A percentile compares a stretch with the other conserved stretches of the same genome.
Conservation (phyloP, 2,329 filamentous ascomycete genomes). For the Monascus ruber region DNA sequence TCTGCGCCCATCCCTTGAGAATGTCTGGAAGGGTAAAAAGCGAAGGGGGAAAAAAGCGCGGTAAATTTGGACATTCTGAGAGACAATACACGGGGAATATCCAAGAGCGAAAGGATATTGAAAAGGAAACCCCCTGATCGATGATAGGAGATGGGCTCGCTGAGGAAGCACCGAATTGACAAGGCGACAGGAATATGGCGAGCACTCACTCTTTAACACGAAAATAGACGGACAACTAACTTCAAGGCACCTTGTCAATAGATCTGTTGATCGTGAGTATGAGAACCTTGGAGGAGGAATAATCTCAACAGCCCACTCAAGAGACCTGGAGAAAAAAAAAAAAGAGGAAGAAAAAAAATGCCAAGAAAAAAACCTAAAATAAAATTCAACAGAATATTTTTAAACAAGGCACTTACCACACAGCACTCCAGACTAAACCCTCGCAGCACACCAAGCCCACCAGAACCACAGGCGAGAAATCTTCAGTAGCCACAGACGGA, state of each 20-base stretch:
- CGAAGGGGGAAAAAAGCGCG: no score
- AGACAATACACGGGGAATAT: no score
- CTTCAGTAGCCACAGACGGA: not conserved
- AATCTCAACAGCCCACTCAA: not conserved
- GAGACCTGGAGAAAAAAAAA: not conserved
- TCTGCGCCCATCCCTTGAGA: not conserved
- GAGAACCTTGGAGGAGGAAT: constrained; percentile 14
- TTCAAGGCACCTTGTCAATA: constrained; percentile 13
- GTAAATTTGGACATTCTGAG: no score
- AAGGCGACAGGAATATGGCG: constrained; percentile 1
- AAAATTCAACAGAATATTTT: no score
- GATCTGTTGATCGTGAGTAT: constrained; percentile 11
- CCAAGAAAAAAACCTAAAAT: constrained; percentile 5
- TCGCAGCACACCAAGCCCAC: constrained; percentile 16
- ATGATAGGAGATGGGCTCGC: constrained; percentile 1
- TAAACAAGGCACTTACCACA: constrained; percentile 3
- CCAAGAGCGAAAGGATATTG: no score
- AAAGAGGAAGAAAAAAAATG: constrained; percentile 8
- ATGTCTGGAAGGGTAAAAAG: no score
- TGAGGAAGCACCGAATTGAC: constrained; percentile 1
- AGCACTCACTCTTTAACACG: constrained; percentile 16
- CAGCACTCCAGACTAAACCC: constrained; percentile 8
- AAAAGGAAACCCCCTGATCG: constrained; percentile 5
- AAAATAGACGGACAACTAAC: constrained; percentile 9
- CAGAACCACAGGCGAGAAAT: constrained; percentile 7